Percentiles rank a stretch among this genome's conserved stretches.
Evolutionary conservation across 2,329 filamentous ascomycete genomes (phyloP).

Genomic region (Septoria linicola): DNA sequence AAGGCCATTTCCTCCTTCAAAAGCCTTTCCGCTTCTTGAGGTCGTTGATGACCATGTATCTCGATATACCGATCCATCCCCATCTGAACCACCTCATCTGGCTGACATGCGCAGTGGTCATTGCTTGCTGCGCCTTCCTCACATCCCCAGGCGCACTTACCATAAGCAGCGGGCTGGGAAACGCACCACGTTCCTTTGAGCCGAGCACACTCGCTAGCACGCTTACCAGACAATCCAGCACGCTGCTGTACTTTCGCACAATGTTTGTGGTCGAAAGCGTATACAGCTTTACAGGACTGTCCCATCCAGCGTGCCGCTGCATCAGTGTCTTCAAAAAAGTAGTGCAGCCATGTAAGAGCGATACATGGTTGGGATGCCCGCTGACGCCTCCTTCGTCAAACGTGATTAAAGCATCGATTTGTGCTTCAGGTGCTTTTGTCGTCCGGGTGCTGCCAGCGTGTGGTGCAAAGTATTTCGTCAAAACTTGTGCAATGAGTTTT

Average conservation of each 20-base stretch:
- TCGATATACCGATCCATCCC: slow-evolving; percentile 85
- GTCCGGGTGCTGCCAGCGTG: slow-evolving; percentile 50
- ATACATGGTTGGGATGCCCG: slow-evolving; percentile 88
- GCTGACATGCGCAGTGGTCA: slow-evolving; percentile 85
- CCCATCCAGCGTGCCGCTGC: slow-evolving; percentile 62
- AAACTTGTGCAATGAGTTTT: slow-evolving; percentile 65
- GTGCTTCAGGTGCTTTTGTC: slow-evolving; percentile 50
- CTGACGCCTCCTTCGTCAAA: slow-evolving; percentile 85
- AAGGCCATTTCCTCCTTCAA: slow-evolving; percentile 2
- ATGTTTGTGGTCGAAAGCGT: slow-evolving; percentile 73
- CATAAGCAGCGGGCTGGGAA: slow-evolving; percentile 62
- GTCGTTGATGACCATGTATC: slow-evolving; percentile 97
- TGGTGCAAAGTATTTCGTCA: slow-evolving; percentile 72
- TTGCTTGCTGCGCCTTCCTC: slow-evolving; percentile 73
- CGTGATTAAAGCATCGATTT: slow-evolving; percentile 81
- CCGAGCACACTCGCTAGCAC: slow-evolving; percentile 56
- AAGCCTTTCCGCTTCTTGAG: slow-evolving; percentile 58
- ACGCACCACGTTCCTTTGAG: slow-evolving; percentile 54
- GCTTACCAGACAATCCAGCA: slow-evolving; percentile 74
- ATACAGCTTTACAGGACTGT: slow-evolving; percentile 78
- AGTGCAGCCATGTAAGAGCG: slow-evolving; percentile 77
- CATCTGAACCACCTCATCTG: slow-evolving; percentile 99
- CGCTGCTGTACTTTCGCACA: slow-evolving; percentile 74
- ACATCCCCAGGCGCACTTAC: slow-evolving; percentile 65
- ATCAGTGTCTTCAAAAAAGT: slow-evolving; percentile 68